These are phyloP conservation scores for Eimeria praecox DNA, from an alignment of 169 alveolate genomes.

Conservation along the genomic window DNA sequence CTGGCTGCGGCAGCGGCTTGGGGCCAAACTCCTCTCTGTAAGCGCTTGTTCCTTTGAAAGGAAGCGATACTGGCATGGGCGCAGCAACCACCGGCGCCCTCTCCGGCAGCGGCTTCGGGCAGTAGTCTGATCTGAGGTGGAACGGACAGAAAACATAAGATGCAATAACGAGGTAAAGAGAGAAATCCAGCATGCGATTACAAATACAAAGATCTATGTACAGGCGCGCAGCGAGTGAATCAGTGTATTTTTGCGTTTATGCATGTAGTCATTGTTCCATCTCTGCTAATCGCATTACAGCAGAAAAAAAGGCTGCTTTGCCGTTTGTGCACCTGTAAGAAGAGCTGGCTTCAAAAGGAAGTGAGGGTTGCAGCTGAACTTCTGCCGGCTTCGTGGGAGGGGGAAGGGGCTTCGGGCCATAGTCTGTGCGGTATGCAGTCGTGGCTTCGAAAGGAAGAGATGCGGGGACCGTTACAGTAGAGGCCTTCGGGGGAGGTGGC, in stretches of 20 bases:
- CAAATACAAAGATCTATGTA: too few species aligned
- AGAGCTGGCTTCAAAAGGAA: slow-evolving; percentile 85
- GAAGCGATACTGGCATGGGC: slow-evolving; percentile 80
- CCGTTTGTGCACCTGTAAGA: slow-evolving; percentile 66
- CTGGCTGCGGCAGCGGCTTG: slow-evolving; percentile 84
- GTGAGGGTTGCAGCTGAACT: slow-evolving; percentile 76
- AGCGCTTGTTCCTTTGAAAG: slow-evolving; percentile 85
- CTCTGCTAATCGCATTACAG: neutral
- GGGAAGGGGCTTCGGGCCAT: slow-evolving; percentile 80
- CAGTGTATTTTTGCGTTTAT: too few species aligned
- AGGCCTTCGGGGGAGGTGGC: slow-evolving; percentile 78
- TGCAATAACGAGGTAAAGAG: neutral
- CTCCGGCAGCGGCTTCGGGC: slow-evolving; percentile 86
- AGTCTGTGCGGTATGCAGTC: slow-evolving; percentile 82
- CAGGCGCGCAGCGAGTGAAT: too few species aligned
- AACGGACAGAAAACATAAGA: neutral
- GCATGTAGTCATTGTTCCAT: neutral
- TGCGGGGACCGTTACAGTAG: slow-evolving; percentile 77
- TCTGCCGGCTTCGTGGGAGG: slow-evolving; percentile 71
- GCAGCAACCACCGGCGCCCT: slow-evolving; percentile 79
- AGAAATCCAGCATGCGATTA: too few species aligned
- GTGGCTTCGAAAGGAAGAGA: slow-evolving; percentile 84
- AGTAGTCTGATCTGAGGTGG: slow-evolving; percentile 83
- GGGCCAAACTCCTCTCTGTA: slow-evolving; percentile 84
- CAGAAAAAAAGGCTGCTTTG: neutral